These are phyloP conservation scores for Aspergillus bridgeri DNA, from an alignment of 495 filamentous ascomycete genomes.

Conservation along the genomic window DNA sequence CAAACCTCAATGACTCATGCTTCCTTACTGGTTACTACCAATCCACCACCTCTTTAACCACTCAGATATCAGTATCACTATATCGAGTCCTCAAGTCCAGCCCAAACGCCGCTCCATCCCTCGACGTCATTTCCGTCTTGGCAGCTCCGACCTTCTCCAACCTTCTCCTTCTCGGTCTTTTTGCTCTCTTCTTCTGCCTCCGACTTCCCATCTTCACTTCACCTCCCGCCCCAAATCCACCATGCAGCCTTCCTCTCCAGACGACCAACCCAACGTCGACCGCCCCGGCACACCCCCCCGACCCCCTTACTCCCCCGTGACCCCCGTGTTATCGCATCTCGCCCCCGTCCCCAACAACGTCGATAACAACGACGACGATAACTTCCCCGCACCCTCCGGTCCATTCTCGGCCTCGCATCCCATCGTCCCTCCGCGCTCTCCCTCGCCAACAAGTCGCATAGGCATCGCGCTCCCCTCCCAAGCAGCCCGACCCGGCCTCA, in stretches of 20 bases:
- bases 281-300: slow-evolving; percentile 42
- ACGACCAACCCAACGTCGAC: slow-evolving; percentile 14
- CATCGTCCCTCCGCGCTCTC: slow-evolving; percentile 39
- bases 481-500: slow-evolving; percentile 1
- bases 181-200: background rate
- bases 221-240: background rate
- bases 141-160: background rate
- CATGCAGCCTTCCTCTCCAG: slow-evolving; percentile 11
- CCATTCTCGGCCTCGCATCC: slow-evolving; percentile 11
- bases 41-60: no score
- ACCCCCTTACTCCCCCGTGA: slow-evolving; percentile 48
- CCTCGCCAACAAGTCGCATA: slow-evolving; percentile 19
- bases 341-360: slow-evolving; percentile 24
- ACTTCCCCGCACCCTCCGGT: background rate
- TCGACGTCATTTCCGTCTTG: no score
- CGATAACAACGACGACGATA: slow-evolving; percentile 17
- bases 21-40: no score
- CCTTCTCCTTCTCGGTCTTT: slow-evolving; percentile 1
- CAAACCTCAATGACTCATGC: no score
- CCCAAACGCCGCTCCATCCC: no score
- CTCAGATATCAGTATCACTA: no score
- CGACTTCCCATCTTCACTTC: background rate
- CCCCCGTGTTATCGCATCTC: slow-evolving; percentile 42
- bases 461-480: background rate
- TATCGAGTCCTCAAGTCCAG: no score